Evolutionary conservation across 805 yeast species (phyloP).

Genomic region (Ogataea trehalophila): DNA sequence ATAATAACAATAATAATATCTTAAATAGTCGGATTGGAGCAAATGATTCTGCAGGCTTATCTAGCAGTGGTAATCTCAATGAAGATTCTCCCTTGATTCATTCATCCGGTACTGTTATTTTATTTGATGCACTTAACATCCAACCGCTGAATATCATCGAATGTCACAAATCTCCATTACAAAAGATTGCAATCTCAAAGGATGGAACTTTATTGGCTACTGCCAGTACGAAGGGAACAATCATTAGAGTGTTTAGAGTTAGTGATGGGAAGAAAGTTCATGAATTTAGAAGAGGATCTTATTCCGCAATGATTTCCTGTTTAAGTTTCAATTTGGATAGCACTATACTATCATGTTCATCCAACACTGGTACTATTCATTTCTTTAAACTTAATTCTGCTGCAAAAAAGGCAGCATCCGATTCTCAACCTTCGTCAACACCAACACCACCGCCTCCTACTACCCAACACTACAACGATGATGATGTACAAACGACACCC

Average conservation of each 20-base stretch:
- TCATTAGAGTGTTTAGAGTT: slow-evolving; percentile 75
- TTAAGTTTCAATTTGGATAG: slow-evolving; percentile 71
- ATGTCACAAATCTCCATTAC: slow-evolving; percentile 79
- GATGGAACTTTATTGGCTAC: slow-evolving; percentile 85
- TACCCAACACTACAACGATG: not conserved
- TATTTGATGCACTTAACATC: slow-evolving; percentile 71
- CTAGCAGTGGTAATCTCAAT: not conserved
- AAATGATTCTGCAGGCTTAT: too few relatives aligned
- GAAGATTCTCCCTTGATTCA: slow-evolving; percentile 2
- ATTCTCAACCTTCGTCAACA: not conserved
- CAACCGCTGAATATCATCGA: slow-evolving; percentile 77
- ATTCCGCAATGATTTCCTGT: slow-evolving; percentile 75
- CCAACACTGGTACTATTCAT: slow-evolving; percentile 90
- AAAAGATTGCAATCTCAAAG: slow-evolving; percentile 59
- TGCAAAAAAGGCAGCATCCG: not conserved
- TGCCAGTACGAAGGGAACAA: slow-evolving; percentile 86
- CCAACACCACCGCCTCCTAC: not conserved
- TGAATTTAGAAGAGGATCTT: slow-evolving; percentile 82
- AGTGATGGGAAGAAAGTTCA: slow-evolving; percentile 55
- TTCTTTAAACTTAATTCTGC: slow-evolving; percentile 44
- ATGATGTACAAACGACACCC: not conserved
- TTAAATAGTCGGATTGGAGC: not conserved
- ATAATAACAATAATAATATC: not conserved
- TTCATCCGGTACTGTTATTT: slow-evolving; percentile 59
- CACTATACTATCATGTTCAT: slow-evolving; percentile 70